These are phyloP conservation scores for Irpex rosettiformis DNA, from an alignment of 1,284 basidiomycete genomes.

Conservation along the genomic window DNA sequence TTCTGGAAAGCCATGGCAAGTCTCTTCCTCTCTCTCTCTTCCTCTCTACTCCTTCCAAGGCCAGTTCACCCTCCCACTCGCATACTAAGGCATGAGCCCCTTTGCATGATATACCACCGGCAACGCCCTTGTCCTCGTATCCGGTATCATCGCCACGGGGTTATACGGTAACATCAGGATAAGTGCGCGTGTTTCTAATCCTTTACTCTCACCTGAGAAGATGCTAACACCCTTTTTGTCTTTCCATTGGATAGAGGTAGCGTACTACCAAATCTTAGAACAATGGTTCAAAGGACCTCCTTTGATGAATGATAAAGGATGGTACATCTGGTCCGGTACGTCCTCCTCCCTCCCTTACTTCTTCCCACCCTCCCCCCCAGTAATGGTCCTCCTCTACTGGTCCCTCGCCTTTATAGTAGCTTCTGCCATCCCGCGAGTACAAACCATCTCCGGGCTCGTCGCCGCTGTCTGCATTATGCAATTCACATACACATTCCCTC, in stretches of 20 bases:
- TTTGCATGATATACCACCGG: conserved; percentile 38
- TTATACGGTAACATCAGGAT: conserved; percentile 65
- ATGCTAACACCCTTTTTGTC: not conserved
- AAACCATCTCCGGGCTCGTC: conserved; percentile 38
- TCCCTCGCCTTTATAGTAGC: conserved; percentile 56
- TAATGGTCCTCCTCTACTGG: conserved; percentile 47
- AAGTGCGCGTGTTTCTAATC: conserved; percentile 18
- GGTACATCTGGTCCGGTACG: conserved; percentile 40
- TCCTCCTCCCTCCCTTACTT: no score
- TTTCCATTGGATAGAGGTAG: conserved; percentile 23
- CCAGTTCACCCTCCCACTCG: conserved; percentile 46
- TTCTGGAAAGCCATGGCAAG: conserved; percentile 63
- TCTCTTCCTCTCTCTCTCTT: not conserved
- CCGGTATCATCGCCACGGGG: conserved; percentile 53
- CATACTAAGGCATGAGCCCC: conserved; percentile 57
- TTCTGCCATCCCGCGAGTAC: conserved; percentile 48
- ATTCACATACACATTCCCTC: conserved; percentile 38
- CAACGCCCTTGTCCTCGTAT: conserved; percentile 46
- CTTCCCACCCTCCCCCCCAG: no score
- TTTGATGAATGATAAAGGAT: conserved; percentile 43
- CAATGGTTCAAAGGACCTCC: conserved; percentile 52
- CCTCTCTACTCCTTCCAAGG: conserved; percentile 52
- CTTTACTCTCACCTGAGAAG: no score
- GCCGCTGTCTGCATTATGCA: conserved; percentile 40
- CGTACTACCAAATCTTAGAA: conserved; percentile 49